Percentiles rank a stretch among this genome's conserved stretches.
Conservation (phyloP, 1,284 basidiomycete species). For the Trametes sp. region DNA sequence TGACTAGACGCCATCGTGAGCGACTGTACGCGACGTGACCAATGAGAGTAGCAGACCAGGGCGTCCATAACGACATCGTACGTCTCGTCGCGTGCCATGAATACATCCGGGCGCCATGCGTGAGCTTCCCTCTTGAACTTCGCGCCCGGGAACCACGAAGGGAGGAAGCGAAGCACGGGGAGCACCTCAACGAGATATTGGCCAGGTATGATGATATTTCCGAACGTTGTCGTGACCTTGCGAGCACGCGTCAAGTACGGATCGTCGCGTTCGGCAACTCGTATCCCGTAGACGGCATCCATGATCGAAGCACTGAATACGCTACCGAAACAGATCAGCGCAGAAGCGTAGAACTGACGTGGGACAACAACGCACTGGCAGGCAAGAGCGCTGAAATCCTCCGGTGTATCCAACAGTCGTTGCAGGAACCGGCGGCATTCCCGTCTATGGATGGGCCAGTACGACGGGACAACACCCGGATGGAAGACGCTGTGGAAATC, state of each 20-base stretch:
- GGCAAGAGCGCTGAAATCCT: slow-evolving; percentile 15
- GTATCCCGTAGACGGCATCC: neutral
- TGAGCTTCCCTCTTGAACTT: slow-evolving; percentile 21
- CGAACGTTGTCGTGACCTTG: neutral
- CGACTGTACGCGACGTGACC: too few relatives aligned
- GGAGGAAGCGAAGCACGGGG: slow-evolving; percentile 24
- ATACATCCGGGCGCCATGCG: slow-evolving; percentile 14
- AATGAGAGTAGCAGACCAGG: slow-evolving; percentile 15
- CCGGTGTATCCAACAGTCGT: slow-evolving; percentile 10
- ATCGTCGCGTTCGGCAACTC: neutral
- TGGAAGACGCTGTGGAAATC: slow-evolving; percentile 25
- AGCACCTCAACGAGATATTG: slow-evolving; percentile 31
- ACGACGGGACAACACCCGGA: slow-evolving; percentile 12
- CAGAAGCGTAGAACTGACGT: neutral
- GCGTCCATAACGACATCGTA: slow-evolving; percentile 14
- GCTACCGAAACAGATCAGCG: slow-evolving; percentile 23
- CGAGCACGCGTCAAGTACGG: neutral
- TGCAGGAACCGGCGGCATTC: slow-evolving; percentile 13
- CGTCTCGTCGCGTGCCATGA: slow-evolving; percentile 8
- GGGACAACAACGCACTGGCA: slow-evolving; percentile 6
- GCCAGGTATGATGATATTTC: neutral
- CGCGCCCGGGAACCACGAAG: slow-evolving; percentile 31
- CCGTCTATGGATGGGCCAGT: neutral
- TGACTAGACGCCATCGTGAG: neutral
- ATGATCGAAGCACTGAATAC: slow-evolving; percentile 38